These are phyloP conservation scores for Microsporum ferrugineum DNA, from an alignment of 2,329 filamentous ascomycete genomes.

Conservation along the genomic window DNA sequence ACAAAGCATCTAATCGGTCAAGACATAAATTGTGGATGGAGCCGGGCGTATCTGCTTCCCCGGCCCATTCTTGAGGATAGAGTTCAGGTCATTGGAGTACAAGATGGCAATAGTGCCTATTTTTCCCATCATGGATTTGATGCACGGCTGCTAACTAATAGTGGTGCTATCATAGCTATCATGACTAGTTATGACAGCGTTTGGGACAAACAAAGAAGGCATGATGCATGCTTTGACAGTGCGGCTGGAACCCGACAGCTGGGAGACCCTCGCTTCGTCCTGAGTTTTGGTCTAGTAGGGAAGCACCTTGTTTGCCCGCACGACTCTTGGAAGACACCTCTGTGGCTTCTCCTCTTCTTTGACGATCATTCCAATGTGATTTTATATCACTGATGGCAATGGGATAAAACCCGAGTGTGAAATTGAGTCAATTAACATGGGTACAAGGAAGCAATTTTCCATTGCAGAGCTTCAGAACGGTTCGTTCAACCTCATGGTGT, in stretches of 20 bases:
- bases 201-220: neutral
- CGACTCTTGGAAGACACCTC: neutral
- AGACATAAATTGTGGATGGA: neutral
- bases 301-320: neutral
- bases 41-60: neutral
- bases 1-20: neutral
- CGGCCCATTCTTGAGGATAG: constrained; percentile 1
- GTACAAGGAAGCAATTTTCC: neutral
- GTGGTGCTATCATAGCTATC: neutral
- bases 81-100: neutral
- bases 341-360: neutral
- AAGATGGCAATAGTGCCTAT: neutral
- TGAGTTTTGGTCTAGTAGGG: constrained; percentile 2
- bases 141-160: neutral
- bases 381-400: neutral
- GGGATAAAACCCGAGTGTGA: neutral
- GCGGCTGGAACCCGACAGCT: neutral
- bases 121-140: neutral
- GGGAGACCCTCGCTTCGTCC: neutral
- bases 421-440: no score
- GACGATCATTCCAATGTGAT: neutral
- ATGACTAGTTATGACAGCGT: neutral
- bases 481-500: neutral
- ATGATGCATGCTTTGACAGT: constrained; percentile 1
- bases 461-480: neutral